Evolutionary conservation across 208 protist genomes (phyloP).

Genomic region (Crithidia brevicula): DNA sequence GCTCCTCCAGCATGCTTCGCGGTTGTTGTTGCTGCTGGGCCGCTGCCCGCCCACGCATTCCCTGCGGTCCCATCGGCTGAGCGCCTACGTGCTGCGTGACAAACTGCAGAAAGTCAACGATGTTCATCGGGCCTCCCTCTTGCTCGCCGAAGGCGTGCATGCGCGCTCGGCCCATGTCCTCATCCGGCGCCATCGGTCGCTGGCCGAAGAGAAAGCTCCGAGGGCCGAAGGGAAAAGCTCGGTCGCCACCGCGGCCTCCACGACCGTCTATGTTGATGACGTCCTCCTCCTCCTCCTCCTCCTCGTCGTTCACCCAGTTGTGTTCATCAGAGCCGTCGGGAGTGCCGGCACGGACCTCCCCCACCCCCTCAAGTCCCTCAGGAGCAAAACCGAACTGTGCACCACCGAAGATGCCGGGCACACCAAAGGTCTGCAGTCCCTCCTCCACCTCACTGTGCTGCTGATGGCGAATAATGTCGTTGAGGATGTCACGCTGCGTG

Average conservation of each 20-base stretch:
- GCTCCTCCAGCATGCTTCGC: constrained; percentile 15
- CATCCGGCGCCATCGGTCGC: background rate
- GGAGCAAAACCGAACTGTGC: background rate
- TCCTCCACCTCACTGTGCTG: constrained; percentile 20
- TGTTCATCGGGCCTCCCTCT: background rate
- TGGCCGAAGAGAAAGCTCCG: background rate
- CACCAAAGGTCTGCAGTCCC: constrained; percentile 4
- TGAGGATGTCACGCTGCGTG: constrained; percentile 70
- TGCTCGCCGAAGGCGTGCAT: background rate
- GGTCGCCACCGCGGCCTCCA: background rate
- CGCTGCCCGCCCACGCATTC: background rate
- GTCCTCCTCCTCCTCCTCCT: constrained; percentile 23
- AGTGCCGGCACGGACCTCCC: background rate
- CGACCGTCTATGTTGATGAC: background rate
- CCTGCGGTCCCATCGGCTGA: background rate
- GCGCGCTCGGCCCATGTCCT: background rate
- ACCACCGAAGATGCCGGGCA: background rate
- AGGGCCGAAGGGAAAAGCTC: background rate
- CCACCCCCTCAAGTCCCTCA: background rate
- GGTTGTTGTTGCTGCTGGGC: constrained; percentile 6
- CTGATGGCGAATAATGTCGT: constrained; percentile 73
- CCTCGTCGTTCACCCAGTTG: constrained; percentile 5
- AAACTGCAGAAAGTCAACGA: constrained; percentile 16
- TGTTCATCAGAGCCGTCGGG: background rate
- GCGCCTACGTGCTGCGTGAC: background rate